These are phyloP conservation scores for Neoboletus subvelutipes DNA, from an alignment of 768 basidiomycete genomes.

Conservation along the genomic window DNA sequence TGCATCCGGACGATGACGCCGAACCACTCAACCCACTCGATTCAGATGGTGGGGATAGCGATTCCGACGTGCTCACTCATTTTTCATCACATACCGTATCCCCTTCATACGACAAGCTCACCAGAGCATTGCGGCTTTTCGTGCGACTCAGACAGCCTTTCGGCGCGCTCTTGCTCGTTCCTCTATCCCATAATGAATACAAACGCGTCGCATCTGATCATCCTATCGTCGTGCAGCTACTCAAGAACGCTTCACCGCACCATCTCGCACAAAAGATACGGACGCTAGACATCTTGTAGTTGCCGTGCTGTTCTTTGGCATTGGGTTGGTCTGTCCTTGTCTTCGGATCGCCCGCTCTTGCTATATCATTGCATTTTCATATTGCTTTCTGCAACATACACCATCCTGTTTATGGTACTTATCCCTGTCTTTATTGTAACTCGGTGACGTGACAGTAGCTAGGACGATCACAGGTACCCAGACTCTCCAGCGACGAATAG, in stretches of 20 bases:
- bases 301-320: no score
- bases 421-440: no score
- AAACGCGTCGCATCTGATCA: not conserved
- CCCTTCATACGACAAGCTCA: not conserved
- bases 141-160: not conserved
- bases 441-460: no score
- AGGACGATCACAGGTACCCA: no score
- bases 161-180: not conserved
- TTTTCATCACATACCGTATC: not conserved
- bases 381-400: not conserved
- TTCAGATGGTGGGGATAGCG: not conserved
- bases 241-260: no score
- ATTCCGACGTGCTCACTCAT: not conserved
- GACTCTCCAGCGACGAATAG: no score
- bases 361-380: not conserved
- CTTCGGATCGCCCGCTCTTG: not conserved
- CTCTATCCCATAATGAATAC: not conserved
- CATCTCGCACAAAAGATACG: no score
- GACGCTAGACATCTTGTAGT: no score
- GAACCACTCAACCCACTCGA: not conserved
- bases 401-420: no score
- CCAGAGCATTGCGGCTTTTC: not conserved
- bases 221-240: not conserved
- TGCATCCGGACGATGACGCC: not conserved
- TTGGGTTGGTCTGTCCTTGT: not conserved